A percentile compares a stretch with the other conserved stretches of the same genome.
Evolutionary conservation across 495 filamentous ascomycete species (phyloP).

Genomic region (Neurospora sp.): DNA sequence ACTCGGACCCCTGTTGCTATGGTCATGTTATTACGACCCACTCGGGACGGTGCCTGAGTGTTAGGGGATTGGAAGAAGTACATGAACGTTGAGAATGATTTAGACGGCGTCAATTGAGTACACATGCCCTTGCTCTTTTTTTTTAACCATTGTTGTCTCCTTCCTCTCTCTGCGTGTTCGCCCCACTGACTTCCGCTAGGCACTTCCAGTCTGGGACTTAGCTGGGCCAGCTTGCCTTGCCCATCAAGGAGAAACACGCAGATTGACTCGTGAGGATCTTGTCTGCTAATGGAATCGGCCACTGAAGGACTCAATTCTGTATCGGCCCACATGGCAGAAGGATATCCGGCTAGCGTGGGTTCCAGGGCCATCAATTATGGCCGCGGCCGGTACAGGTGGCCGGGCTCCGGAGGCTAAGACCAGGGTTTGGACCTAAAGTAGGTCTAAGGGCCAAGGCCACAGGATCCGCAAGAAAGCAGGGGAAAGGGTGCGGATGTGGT

Average conservation of each 20-base stretch:
- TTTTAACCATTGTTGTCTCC: background rate
- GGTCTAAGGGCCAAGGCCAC: background rate
- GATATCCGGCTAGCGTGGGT: slow-evolving; percentile 19
- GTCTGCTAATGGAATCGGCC: background rate
- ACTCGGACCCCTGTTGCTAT: slow-evolving; percentile 14
- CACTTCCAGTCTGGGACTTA: background rate
- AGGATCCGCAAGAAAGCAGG: background rate
- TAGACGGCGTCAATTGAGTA: background rate
- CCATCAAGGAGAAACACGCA: background rate
- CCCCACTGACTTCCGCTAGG: background rate
- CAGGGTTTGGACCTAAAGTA: background rate
- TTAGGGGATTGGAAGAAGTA: slow-evolving; percentile 6
- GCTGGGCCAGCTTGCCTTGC: background rate
- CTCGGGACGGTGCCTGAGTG: slow-evolving; percentile 4
- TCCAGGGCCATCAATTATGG: slow-evolving; percentile 7
- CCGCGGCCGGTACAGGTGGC: slow-evolving; percentile 12
- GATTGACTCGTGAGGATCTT: background rate
- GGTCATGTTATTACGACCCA: slow-evolving; percentile 19
- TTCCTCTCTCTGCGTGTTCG: background rate
- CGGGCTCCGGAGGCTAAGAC: slow-evolving; percentile 1
- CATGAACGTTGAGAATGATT: background rate
- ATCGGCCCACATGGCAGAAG: slow-evolving; percentile 24
- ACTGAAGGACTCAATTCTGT: slow-evolving; percentile 5
- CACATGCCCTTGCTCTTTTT: background rate
- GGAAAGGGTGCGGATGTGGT: background rate